phyloP scores from a whole-genome alignment of 208 protist genomes.

The Crithidia expoeki region DNA sequence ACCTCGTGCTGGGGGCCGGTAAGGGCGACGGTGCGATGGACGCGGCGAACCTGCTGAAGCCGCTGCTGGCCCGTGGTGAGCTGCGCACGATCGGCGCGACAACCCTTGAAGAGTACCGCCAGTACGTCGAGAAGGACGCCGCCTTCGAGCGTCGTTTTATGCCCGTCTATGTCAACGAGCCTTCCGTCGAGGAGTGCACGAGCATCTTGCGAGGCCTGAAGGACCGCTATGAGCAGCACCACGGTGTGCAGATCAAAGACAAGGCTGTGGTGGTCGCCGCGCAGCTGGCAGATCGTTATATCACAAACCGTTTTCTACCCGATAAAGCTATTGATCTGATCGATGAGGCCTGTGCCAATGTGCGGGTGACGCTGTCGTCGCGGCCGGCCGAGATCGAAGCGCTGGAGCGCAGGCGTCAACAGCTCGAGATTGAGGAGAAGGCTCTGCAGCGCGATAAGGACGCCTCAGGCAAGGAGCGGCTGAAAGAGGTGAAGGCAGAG shows the following conservation, averaged over 20 bases:
- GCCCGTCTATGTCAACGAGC: slow-evolving; percentile 96
- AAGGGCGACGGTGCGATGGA: slow-evolving; percentile 96
- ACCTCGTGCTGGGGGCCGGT: slow-evolving; percentile 98
- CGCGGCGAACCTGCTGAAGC: slow-evolving; percentile 99
- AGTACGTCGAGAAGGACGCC: slow-evolving; percentile 98
- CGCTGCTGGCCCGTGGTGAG: slow-evolving; percentile 97
- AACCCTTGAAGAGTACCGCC: slow-evolving; percentile 98
- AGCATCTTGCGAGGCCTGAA: slow-evolving; percentile 97
- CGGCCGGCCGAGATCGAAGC: slow-evolving; percentile 96
- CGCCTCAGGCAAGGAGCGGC: slow-evolving; percentile 58
- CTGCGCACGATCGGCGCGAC: slow-evolving; percentile 98
- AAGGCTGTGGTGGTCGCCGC: slow-evolving; percentile 92
- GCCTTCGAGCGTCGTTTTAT: slow-evolving; percentile 99
- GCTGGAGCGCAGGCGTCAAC: slow-evolving; percentile 84
- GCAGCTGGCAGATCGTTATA: slow-evolving; percentile 95
- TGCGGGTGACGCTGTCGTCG: slow-evolving; percentile 94
- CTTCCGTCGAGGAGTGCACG: slow-evolving; percentile 97
- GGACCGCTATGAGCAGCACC: slow-evolving; percentile 94
- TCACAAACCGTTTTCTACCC: slow-evolving; percentile 97
- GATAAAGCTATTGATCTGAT: slow-evolving; percentile 99
- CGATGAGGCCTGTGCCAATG: slow-evolving; percentile 95
- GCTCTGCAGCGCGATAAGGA: slow-evolving; percentile 94
- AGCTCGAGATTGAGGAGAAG: slow-evolving; percentile 92
- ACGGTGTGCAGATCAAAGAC: slow-evolving; percentile 93
- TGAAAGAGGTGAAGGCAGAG: slow-evolving; percentile 75